Evolutionary conservation across 2,329 filamentous ascomycete species (phyloP), one percentile per base, ranked within the genome.

Genomic region (Orbilia javanica): DNA sequence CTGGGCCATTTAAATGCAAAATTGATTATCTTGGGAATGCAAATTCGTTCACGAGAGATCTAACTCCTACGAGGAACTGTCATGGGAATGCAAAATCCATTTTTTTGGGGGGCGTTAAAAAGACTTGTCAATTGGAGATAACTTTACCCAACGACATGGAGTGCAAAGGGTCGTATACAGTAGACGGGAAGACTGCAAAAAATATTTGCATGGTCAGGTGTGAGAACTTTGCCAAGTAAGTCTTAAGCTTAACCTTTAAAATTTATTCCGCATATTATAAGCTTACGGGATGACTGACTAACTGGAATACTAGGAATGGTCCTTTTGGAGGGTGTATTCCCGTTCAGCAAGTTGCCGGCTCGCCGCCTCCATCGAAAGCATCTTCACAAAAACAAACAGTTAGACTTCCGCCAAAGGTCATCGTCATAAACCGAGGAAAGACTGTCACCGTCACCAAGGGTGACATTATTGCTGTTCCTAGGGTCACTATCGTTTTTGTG

Each of bases 291-390:
- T n/a, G n/a, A n/a, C n/a, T n/a, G n/a, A n/a, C n/a, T n/a, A n/a
- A n/a, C n/a, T 11, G 3, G 22, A 29, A n/a, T 34, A 10, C 22
- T 57, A 57, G 52, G 10, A 62, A 63, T 7, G 57, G 57, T 0
- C 57, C 57, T 6, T 63, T 63, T 4, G 57, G 57, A 44, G 57
- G 20, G 1, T 63, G 57, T 13, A n/a, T 63, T 11, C 57, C 57
- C 20, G 46, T 63, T 8, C 57, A 63, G 25, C 57, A 63, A 46
- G 15, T 63, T 22, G 29, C 34, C 10, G 11, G n/a, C n/a, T n/a
- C 18, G 4, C n/a, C 34, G 4, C 10, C 36, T 11, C 20, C 20
- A 20, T 22, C 39, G n/a, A n/a, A n/a, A n/a, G n/a, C n/a, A n/a
- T n/a, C n/a, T n/a, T n/a, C n/a, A n/a, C n/a, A n/a, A 29, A 25